These are phyloP conservation scores for Perilla frutescens DNA, from an alignment of 257 asterid species.

Conservation along the genomic window DNA sequence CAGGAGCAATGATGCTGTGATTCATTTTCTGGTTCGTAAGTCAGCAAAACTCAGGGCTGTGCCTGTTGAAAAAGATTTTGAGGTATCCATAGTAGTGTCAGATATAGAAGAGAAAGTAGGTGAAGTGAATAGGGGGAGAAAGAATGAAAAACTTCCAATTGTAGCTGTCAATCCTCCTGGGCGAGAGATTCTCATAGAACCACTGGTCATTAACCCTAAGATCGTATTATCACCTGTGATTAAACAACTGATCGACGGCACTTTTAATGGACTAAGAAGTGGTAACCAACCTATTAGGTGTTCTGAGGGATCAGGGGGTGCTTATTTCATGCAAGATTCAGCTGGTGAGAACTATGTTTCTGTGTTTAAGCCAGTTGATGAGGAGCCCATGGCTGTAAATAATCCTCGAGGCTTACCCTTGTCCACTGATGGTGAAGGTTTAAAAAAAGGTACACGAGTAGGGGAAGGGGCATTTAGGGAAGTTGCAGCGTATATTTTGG, in stretches of 20 bases:
- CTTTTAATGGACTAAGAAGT: slow-evolving; percentile 56
- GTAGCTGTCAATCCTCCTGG: slow-evolving; percentile 33
- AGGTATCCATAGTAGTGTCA: slow-evolving; percentile 59
- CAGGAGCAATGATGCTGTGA: slow-evolving; percentile 57
- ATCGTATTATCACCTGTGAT: slow-evolving; percentile 49
- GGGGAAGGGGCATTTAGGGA: slow-evolving; percentile 85
- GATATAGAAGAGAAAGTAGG: slow-evolving; percentile 44
- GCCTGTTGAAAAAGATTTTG: slow-evolving; percentile 59
- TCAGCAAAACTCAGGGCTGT: slow-evolving; percentile 61
- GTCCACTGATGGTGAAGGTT: slow-evolving; percentile 70
- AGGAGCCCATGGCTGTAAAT: slow-evolving; percentile 84
- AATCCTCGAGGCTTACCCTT: slow-evolving; percentile 73
- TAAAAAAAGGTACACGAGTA: slow-evolving; percentile 80
- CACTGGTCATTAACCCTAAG: slow-evolving; percentile 50
- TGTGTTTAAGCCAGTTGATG: slow-evolving; percentile 74
- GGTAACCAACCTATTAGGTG: slow-evolving; percentile 66
- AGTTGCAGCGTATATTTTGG: slow-evolving; percentile 81
- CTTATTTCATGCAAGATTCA: slow-evolving; percentile 76
- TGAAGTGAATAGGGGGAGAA: slow-evolving; percentile 31
- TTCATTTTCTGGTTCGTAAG: slow-evolving; percentile 70
- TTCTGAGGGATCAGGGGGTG: slow-evolving; percentile 79
- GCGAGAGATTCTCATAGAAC: slow-evolving; percentile 52
- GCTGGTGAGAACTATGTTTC: slow-evolving; percentile 57
- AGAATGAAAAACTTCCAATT: slow-evolving; percentile 37
- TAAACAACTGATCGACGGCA: slow-evolving; percentile 51